Conservation (phyloP, 768 basidiomycete species). For the Inosperma sp. region DNA sequence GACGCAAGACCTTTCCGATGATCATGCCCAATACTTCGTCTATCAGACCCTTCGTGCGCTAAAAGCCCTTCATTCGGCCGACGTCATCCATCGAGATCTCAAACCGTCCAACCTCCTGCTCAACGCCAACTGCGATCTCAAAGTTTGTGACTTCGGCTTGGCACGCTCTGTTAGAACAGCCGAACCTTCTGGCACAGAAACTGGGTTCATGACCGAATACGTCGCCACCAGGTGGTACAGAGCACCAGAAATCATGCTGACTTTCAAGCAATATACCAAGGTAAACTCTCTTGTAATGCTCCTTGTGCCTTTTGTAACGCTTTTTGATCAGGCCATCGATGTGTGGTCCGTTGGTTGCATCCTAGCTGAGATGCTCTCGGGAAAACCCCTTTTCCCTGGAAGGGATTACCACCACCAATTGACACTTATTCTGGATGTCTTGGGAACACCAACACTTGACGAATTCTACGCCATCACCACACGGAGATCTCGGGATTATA, state of each 20-base stretch:
- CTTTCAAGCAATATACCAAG: constrained; percentile 98
- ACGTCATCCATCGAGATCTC: constrained; percentile 92
- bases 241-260: constrained; percentile 99
- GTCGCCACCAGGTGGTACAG: constrained; percentile 99
- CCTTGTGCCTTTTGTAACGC: too few species aligned
- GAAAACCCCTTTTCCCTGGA: constrained; percentile 95
- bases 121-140: constrained; percentile 95
- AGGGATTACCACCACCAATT: constrained; percentile 96
- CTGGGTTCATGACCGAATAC: constrained; percentile 93
- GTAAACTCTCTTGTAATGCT: constrained; percentile 30
- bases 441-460: constrained; percentile 95
- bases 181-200: constrained; percentile 79
- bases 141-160: constrained; percentile 43
- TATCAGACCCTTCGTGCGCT: constrained; percentile 95
- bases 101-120: constrained; percentile 94
- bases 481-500: constrained; percentile 87
- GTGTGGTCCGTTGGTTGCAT: constrained; percentile 88
- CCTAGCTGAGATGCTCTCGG: constrained; percentile 94
- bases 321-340: constrained; percentile 85
- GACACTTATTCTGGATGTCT: constrained; percentile 90
- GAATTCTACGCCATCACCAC: constrained; percentile 98
- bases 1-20: constrained; percentile 90
- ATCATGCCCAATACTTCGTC: constrained; percentile 96
- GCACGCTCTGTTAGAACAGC: constrained; percentile 60
- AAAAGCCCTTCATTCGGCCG: constrained; percentile 92